Evolutionary conservation across 495 filamentous ascomycete genomes (phyloP).

Genomic region (Neurospora cerealis): DNA sequence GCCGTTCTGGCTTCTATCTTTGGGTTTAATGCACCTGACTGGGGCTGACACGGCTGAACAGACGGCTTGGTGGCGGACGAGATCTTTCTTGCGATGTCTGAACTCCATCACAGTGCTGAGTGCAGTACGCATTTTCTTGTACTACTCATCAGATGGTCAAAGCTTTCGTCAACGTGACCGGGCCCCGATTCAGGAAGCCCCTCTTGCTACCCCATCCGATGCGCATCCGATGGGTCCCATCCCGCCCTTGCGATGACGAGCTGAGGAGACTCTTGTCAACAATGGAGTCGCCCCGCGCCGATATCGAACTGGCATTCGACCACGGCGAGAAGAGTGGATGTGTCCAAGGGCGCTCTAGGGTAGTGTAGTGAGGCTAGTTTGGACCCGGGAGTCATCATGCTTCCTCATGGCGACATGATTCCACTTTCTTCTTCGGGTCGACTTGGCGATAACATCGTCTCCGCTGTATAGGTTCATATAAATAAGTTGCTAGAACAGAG

Average conservation of each 20-base stretch:
- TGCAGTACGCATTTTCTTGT: neutral
- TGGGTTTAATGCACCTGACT: neutral
- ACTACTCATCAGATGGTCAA: neutral
- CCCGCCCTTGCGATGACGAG: slow-evolving; percentile 13
- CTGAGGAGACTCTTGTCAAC: neutral
- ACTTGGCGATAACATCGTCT: neutral
- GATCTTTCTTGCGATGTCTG: neutral
- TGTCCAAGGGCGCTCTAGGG: neutral
- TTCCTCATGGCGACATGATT: neutral
- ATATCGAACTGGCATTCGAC: slow-evolving; percentile 1
- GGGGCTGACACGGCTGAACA: neutral
- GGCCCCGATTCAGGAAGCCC: neutral
- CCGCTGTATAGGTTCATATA: neutral
- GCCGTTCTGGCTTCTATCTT: neutral
- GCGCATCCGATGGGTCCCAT: neutral
- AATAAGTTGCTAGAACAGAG: neutral
- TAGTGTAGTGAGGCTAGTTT: neutral
- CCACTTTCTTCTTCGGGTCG: neutral
- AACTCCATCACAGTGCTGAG: neutral
- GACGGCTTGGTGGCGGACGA: neutral
- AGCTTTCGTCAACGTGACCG: neutral
- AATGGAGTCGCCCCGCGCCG: slow-evolving; percentile 11
- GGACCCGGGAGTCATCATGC: neutral
- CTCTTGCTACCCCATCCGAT: neutral
- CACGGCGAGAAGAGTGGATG: neutral